These are phyloP conservation scores for Neurospora crassa DNA, from an alignment of 2,329 filamentous ascomycete genomes.

Conservation along the genomic window DNA sequence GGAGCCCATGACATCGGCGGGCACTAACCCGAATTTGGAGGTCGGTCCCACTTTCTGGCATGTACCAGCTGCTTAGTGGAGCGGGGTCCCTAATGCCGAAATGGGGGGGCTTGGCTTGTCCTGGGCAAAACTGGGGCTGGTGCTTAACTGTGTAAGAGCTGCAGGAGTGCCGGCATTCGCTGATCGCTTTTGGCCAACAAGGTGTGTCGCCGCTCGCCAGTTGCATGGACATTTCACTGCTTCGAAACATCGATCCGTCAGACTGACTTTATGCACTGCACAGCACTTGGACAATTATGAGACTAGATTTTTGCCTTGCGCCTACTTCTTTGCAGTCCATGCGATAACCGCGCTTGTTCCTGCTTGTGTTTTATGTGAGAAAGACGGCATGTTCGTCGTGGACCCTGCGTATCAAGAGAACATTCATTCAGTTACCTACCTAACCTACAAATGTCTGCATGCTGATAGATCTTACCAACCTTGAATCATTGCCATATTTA, in stretches of 20 bases:
- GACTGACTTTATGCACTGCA: background rate
- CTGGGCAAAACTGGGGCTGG: background rate
- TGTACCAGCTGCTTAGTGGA: background rate
- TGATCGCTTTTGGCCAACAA: background rate
- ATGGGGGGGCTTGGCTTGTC: background rate
- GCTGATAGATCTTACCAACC: too few species aligned
- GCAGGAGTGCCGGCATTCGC: background rate
- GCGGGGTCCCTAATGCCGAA: background rate
- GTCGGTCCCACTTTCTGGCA: background rate
- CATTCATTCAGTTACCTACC: too few species aligned
- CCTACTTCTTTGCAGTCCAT: background rate
- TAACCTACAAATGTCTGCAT: too few species aligned
- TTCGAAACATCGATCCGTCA: background rate
- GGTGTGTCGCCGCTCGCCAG: background rate
- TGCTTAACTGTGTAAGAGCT: background rate
- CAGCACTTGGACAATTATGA: background rate
- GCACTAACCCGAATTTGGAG: background rate
- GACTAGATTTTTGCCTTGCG: background rate
- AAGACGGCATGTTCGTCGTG: background rate
- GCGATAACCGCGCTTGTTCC: background rate
- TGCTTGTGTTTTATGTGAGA: background rate
- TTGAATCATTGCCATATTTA: too few species aligned
- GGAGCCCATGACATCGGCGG: background rate
- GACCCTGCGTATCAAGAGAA: background rate
- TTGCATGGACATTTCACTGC: background rate